Conservation (phyloP, 164 flowering plant species). For the Nymphaea thermarum region DNA sequence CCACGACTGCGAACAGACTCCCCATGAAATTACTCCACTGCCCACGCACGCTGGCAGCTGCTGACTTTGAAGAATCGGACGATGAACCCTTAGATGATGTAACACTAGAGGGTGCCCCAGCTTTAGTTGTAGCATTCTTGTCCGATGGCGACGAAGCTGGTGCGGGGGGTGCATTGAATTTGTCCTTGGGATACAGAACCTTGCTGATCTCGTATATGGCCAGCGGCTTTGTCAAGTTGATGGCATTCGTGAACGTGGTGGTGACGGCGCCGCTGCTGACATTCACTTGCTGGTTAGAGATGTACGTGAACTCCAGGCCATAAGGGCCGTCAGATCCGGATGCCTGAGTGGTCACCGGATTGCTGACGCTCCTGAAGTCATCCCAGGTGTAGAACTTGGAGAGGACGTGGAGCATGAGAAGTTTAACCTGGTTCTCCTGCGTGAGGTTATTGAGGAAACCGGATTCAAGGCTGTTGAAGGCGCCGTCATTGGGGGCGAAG, state of each 20-base stretch:
- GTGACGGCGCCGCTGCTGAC: slow-evolving; percentile 43
- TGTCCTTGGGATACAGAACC: slow-evolving; percentile 54
- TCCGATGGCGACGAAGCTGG: background rate
- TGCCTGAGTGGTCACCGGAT: slow-evolving; percentile 73
- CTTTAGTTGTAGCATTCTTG: background rate
- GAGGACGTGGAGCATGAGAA: slow-evolving; percentile 51
- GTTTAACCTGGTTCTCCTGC: slow-evolving; percentile 39
- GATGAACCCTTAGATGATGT: background rate
- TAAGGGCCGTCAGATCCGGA: slow-evolving; percentile 22
- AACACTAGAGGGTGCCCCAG: too few species aligned
- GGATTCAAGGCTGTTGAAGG: slow-evolving; percentile 53
- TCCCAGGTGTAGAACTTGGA: slow-evolving; percentile 49
- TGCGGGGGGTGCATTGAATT: slow-evolving; percentile 8
- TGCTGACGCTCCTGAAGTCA: slow-evolving; percentile 33
- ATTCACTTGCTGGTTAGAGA: slow-evolving; percentile 38
- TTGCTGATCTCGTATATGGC: slow-evolving; percentile 62
- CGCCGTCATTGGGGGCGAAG: slow-evolving; percentile 87
- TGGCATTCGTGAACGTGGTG: slow-evolving; percentile 35
- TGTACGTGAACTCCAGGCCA: slow-evolving; percentile 43
- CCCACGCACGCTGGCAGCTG: background rate
- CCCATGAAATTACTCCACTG: background rate
- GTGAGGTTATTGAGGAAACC: slow-evolving; percentile 52
- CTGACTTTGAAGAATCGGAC: background rate
- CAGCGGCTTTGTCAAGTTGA: slow-evolving; percentile 35
- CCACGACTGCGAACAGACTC: background rate